Evolutionary conservation across 148 eudicot genomes (phyloP).

Genomic region (Chenopodium album): DNA sequence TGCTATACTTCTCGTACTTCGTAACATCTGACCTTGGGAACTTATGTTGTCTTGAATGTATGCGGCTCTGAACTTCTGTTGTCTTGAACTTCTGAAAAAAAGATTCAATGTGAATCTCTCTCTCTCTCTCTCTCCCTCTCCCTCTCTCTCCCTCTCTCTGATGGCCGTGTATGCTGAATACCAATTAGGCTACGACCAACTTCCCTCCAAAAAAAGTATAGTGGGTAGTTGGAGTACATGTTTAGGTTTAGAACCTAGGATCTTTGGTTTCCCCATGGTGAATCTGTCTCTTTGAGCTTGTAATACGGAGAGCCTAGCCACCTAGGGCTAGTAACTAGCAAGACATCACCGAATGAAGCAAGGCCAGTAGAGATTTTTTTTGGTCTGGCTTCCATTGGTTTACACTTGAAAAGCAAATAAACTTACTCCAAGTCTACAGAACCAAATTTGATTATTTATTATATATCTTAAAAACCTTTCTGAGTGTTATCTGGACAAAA

Average conservation of each 20-base stretch:
- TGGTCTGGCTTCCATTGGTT: not conserved
- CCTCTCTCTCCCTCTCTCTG: not conserved
- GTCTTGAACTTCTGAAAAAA: not conserved
- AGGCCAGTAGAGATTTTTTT: not conserved
- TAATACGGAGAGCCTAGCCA: not conserved
- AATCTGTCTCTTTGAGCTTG: no score
- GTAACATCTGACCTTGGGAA: not conserved
- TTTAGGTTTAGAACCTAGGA: no score
- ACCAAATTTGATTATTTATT: not conserved
- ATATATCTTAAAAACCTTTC: constrained; percentile 1
- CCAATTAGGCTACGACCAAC: not conserved
- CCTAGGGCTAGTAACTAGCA: not conserved
- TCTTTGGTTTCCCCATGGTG: no score
- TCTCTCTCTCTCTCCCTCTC: no score
- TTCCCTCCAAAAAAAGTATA: not conserved
- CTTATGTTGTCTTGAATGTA: not conserved
- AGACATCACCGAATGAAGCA: not conserved
- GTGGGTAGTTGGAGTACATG: no score
- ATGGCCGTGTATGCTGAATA: not conserved
- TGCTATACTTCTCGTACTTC: not conserved
- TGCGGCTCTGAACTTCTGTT: not conserved
- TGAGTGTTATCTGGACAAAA: not conserved
- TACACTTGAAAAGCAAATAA: not conserved
- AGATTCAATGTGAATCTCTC: no score
- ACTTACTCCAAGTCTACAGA: not conserved